Evolutionary conservation across 2,329 filamentous ascomycete genomes (phyloP), one percentile per base, ranked within the genome.

Genomic region (Epichloe scottii): DNA sequence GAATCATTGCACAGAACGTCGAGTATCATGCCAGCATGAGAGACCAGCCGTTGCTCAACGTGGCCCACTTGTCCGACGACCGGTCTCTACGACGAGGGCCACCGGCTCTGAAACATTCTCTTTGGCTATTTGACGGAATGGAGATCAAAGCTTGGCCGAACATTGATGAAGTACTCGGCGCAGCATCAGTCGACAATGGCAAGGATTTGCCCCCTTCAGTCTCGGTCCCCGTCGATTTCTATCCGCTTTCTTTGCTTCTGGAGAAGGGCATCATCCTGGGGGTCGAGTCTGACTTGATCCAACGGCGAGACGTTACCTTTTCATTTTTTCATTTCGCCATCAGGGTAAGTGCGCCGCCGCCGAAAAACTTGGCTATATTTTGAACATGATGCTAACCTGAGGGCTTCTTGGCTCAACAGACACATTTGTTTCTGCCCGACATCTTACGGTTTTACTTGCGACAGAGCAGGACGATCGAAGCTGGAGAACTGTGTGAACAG

Each of bases 1-100:
- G 90, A 10, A 85, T 97, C 53, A 85, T 98, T 62, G 89, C 90
- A 12, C 89, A 96, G 60, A 94, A 95, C 60, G 89, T 97, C 40
- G 93, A 98, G 65, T 97, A 93, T 61, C 96, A 95, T 64, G 84
- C 85, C 50, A 81, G 93, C 59, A 94, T 94, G 81, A 83, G 90
- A 56, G 93, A 98, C 62, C 87, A 94, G 60, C 81, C 81, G 6
- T 46, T 67, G 57, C 58, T 68, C 55, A 70, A 59, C 53, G 58
- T 53, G 54, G 69, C 53, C 33, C 56, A 59, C 21, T 56, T 56
- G 35, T 56, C 55, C 4, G 61, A 66, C 42, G 60, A 62, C 17
- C 45, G 51, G 3, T 42, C 57, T 4, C 30, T 54, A n/a, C 56
- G 56, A 40, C 61, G 56, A n/a, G 63, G 63, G 1, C 60, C 58